Conservation (phyloP, 495 filamentous ascomycete species). For the Hypoxylon perforatum region DNA sequence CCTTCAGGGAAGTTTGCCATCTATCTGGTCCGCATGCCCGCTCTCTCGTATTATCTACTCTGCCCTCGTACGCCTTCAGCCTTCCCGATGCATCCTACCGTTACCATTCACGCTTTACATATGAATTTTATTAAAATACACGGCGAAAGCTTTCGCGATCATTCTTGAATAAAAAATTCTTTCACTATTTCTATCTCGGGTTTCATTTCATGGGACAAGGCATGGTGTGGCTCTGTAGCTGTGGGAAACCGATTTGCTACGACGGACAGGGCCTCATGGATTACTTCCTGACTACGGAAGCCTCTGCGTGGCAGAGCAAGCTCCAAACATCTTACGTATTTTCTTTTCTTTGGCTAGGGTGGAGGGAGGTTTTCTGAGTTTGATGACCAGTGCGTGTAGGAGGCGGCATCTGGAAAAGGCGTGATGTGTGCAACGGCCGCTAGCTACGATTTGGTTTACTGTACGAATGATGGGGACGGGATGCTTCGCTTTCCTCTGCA, state of each 20-base stretch:
- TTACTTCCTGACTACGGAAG: constrained; percentile 1
- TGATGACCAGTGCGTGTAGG: background rate
- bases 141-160: background rate
- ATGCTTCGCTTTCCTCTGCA: constrained; percentile 15
- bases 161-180: constrained; percentile 13
- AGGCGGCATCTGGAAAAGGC: constrained; percentile 5
- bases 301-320: constrained; percentile 1
- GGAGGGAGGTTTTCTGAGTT: background rate
- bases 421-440: constrained; percentile 38
- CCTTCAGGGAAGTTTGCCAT: background rate
- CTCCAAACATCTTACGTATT: constrained; percentile 4
- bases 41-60: background rate
- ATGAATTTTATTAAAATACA: constrained; percentile 20
- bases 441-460: constrained; percentile 28
- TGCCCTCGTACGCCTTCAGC: constrained; percentile 13
- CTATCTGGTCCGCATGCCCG: background rate
- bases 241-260: background rate
- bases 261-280: background rate
- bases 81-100: constrained; percentile 15
- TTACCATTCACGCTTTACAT: constrained; percentile 22
- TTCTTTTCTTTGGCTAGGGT: background rate
- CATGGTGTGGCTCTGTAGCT: constrained; percentile 9
- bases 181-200: constrained; percentile 18
- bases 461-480: constrained; percentile 33
- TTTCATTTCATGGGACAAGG: constrained; percentile 13